These are phyloP conservation scores for Neofusicoccum ribis DNA, from an alignment of 2,329 filamentous ascomycete genomes.

Conservation along the genomic window DNA sequence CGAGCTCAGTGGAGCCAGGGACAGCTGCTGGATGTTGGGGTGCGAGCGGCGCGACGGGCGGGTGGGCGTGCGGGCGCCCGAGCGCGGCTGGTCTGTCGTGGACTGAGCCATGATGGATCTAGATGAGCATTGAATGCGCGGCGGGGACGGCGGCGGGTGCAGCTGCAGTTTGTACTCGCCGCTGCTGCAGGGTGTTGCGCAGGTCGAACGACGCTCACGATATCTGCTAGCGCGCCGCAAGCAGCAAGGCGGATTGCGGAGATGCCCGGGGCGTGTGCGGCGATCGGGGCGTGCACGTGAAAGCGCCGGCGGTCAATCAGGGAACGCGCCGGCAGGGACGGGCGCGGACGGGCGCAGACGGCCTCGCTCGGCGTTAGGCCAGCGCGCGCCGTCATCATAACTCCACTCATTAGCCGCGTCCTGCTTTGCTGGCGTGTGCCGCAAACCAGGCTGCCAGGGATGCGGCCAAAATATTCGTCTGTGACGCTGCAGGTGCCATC, in stretches of 20 bases:
- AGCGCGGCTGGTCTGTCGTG: constrained; percentile 10
- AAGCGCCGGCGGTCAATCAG: neutral
- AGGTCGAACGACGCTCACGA: constrained; percentile 15
- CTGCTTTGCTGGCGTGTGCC: neutral
- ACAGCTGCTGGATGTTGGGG: constrained; percentile 60
- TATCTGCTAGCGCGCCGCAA: constrained; percentile 7
- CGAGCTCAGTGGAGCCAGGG: constrained; percentile 60
- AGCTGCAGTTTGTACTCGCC: constrained; percentile 8
- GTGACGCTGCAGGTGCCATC: constrained; percentile 1
- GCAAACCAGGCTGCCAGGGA: constrained; percentile 6
- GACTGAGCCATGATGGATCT: constrained; percentile 11
- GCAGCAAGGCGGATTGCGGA: constrained; percentile 11
- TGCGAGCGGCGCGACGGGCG: constrained; percentile 53
- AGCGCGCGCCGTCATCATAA: neutral
- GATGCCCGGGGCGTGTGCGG: neutral
- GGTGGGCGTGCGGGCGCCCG: constrained; percentile 15
- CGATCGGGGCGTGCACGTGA: neutral
- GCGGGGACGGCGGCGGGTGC: neutral
- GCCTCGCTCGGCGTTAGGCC: neutral
- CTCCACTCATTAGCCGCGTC: constrained; percentile 4
- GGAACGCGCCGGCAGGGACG: constrained; percentile 1
- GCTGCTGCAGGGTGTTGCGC: neutral
- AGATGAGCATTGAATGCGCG: neutral
- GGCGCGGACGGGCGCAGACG: neutral
- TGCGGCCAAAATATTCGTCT: neutral